Conservation (phyloP, 768 basidiomycete genomes). For the Mycena pura region DNA sequence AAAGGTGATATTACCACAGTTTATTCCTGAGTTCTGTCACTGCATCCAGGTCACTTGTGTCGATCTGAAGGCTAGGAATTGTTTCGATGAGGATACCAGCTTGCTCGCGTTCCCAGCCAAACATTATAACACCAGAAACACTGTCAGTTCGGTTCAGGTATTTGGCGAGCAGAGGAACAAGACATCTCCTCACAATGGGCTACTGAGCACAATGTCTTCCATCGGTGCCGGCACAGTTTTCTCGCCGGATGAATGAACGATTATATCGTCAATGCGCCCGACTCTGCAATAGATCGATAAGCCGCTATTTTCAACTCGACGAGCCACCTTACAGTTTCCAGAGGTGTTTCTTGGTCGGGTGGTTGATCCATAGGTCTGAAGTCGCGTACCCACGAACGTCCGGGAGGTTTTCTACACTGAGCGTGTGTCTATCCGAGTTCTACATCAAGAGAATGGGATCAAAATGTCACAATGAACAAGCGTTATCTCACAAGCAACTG, state of each 20-base stretch:
- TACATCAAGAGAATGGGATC: neutral
- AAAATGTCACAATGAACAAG: neutral
- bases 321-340: conserved; percentile 46
- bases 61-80: conserved; percentile 32
- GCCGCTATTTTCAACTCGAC: neutral
- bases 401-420: conserved; percentile 36
- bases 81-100: conserved; percentile 40
- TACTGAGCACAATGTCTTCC: conserved; percentile 27
- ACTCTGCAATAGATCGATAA: conserved; percentile 27
- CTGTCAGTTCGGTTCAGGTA: conserved; percentile 25
- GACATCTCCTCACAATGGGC: conserved; percentile 26
- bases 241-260: conserved; percentile 39
- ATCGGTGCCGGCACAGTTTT: conserved; percentile 41
- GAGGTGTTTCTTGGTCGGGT: conserved; percentile 48
- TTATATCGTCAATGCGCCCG: conserved; percentile 41
- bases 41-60: conserved; percentile 35
- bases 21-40: conserved; percentile 39
- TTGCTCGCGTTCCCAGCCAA: conserved; percentile 43
- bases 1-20: conserved; percentile 34
- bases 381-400: conserved; percentile 50
- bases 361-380: conserved; percentile 49
- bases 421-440: conserved; percentile 22
- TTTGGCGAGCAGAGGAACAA: neutral
- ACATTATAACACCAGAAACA: conserved; percentile 40
- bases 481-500: conserved; percentile 33